A percentile compares a stretch with the other conserved stretches of the same genome.
These are phyloP conservation scores for Begonia loranthoides DNA, from an alignment of 306 rosid species.

Conservation along the genomic window DNA sequence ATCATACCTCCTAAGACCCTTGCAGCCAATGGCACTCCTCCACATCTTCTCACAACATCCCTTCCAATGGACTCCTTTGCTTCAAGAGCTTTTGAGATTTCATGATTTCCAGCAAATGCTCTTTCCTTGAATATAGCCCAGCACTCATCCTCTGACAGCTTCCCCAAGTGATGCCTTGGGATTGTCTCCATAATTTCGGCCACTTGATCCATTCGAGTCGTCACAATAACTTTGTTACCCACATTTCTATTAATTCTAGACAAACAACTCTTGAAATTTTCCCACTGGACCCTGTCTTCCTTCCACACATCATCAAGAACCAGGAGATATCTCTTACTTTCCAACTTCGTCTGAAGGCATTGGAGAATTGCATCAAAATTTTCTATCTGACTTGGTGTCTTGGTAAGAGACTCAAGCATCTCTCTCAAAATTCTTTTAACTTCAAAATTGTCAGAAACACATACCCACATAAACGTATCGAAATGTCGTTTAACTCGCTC, in stretches of 20 bases:
- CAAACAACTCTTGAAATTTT: slow-evolving; percentile 3
- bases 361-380: slow-evolving; percentile 1
- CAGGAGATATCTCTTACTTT: slow-evolving; percentile 8
- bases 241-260: background rate
- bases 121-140: slow-evolving; percentile 3
- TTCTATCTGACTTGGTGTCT: background rate
- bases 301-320: slow-evolving; percentile 22
- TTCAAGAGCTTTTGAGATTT: background rate
- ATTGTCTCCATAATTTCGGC: slow-evolving; percentile 9
- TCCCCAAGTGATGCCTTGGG: background rate
- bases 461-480: slow-evolving; percentile 11
- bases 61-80: background rate
- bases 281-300: slow-evolving; percentile 3
- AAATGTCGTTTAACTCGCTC: background rate
- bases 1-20: slow-evolving; percentile 13
- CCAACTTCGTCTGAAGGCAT: background rate
- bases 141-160: slow-evolving; percentile 4
- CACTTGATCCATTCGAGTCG: slow-evolving; percentile 9
- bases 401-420: slow-evolving; percentile 1
- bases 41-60: slow-evolving; percentile 10
- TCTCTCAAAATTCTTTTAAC: slow-evolving; percentile 3
- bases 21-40: slow-evolving; percentile 13
- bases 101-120: background rate
- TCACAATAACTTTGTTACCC: slow-evolving; percentile 3
- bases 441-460: slow-evolving; percentile 10